A percentile compares a stretch with the other conserved stretches of the same genome.
Conservation (phyloP, 768 basidiomycete species). For the Panellus pusillus region DNA sequence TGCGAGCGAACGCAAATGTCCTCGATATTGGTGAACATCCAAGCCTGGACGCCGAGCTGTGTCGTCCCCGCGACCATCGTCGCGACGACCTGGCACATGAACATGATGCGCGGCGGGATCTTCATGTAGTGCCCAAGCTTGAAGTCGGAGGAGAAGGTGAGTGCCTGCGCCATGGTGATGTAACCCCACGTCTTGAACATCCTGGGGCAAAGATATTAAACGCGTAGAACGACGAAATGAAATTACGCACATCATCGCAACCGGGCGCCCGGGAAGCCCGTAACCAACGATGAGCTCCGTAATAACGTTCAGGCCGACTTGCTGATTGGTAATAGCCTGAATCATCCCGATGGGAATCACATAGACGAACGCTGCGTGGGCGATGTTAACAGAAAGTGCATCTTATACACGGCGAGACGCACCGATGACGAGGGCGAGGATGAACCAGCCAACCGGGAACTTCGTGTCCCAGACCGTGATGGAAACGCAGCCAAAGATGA, state of each 20-base stretch:
- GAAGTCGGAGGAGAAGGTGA: slow-evolving; percentile 64
- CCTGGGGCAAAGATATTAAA: neutral
- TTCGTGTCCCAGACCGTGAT: slow-evolving; percentile 74
- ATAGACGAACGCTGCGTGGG: slow-evolving; percentile 37
- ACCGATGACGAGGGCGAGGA: slow-evolving; percentile 50
- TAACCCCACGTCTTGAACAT: neutral
- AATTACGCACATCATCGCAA: slow-evolving; percentile 57
- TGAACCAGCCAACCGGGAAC: slow-evolving; percentile 77
- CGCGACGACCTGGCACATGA: slow-evolving; percentile 65
- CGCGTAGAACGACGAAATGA: neutral
- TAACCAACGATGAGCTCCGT: slow-evolving; percentile 79
- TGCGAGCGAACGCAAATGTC: slow-evolving; percentile 72
- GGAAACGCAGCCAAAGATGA: slow-evolving; percentile 61
- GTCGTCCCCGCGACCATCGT: slow-evolving; percentile 56
- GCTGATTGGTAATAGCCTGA: slow-evolving; percentile 86
- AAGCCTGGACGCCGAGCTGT: slow-evolving; percentile 58
- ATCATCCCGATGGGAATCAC: slow-evolving; percentile 76
- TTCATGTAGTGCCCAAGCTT: slow-evolving; percentile 93
- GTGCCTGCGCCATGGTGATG: neutral
- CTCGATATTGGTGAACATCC: slow-evolving; percentile 69
- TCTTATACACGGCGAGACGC: too few species aligned
- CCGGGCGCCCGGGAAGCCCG: slow-evolving; percentile 71
- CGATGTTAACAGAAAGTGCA: too few species aligned
- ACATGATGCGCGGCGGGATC: slow-evolving; percentile 80
- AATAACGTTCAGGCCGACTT: slow-evolving; percentile 64